Percentiles rank a stretch among this genome's conserved stretches.
Evolutionary conservation across 2,329 filamentous ascomycete species (phyloP).

Genomic region (Bimuria novae-zelandiae): DNA sequence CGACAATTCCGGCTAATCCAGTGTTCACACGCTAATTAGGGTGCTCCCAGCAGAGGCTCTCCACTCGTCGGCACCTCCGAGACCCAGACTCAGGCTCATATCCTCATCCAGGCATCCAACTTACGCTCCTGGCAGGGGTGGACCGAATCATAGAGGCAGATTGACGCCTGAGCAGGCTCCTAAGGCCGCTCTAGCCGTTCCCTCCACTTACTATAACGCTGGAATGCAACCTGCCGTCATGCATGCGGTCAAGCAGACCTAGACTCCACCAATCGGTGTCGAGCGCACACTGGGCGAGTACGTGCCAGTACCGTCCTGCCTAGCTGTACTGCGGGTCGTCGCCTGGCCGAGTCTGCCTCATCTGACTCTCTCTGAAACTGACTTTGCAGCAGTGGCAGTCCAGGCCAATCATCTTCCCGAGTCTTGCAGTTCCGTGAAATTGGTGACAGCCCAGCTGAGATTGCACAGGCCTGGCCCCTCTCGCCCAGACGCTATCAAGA

Average conservation of each 20-base stretch:
- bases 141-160: slow-evolving; percentile 9
- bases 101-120: slow-evolving; percentile 5
- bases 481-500: neutral
- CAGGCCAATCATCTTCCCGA: neutral
- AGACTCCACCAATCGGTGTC: slow-evolving; percentile 11
- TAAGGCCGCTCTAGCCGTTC: slow-evolving; percentile 11
- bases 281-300: slow-evolving; percentile 14
- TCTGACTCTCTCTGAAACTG: slow-evolving; percentile 13
- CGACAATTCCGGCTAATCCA: slow-evolving; percentile 6
- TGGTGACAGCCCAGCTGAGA: neutral
- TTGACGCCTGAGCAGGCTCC: slow-evolving; percentile 10
- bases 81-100: slow-evolving; percentile 14
- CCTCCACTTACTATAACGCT: slow-evolving; percentile 10
- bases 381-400: neutral
- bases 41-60: neutral
- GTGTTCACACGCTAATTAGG: slow-evolving; percentile 6
- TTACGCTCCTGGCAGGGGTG: slow-evolving; percentile 3
- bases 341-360: slow-evolving; percentile 12
- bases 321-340: slow-evolving; percentile 10
- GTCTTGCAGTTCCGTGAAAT: neutral
- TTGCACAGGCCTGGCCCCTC: neutral
- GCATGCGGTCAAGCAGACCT: slow-evolving; percentile 14
- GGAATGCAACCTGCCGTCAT: slow-evolving; percentile 17
- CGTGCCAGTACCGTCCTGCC: slow-evolving; percentile 5
- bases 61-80: slow-evolving; percentile 12